phyloP scores from a whole-genome alignment of 768 basidiomycete species.

The Paxillus ammoniavirescens region DNA sequence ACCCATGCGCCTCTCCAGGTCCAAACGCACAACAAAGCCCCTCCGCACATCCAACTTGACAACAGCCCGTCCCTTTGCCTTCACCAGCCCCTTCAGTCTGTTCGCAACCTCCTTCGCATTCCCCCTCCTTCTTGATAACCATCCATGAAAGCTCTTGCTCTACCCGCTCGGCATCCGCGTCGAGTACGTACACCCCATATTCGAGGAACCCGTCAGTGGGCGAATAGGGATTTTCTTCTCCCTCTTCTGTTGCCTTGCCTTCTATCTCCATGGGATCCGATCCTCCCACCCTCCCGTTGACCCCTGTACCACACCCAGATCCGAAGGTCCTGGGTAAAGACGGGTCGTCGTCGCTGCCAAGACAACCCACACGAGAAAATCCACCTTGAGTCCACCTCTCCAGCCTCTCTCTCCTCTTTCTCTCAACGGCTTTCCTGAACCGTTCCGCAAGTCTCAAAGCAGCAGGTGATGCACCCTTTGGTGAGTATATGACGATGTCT shows the following conservation, averaged over 20 bases:
- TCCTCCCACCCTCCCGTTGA: neutral
- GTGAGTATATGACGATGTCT: conserved; percentile 87
- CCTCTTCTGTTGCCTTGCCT: neutral
- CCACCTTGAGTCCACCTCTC: conserved; percentile 19
- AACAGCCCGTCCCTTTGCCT: conserved; percentile 13
- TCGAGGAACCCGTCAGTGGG: conserved; percentile 28
- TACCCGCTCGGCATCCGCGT: conserved; percentile 24
- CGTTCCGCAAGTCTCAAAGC: conserved; percentile 61
- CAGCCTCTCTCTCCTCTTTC: conserved; percentile 53
- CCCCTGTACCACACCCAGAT: neutral
- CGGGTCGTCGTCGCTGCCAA: no score
- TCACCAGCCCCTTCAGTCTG: conserved; percentile 5
- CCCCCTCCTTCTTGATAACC: conserved; percentile 25
- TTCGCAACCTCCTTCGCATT: conserved; percentile 23
- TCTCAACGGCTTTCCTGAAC: conserved; percentile 61
- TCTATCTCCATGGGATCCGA: neutral
- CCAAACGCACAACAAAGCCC: neutral
- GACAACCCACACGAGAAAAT: neutral
- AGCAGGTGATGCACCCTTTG: conserved; percentile 53
- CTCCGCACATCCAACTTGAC: neutral
- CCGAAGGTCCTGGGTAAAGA: neutral
- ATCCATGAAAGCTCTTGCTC: conserved; percentile 31
- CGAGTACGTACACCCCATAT: conserved; percentile 31
- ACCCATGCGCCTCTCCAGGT: conserved; percentile 14
- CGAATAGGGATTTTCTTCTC: conserved; percentile 19